Conservation (phyloP, 441 rosid genomes). For the Omphalea diandra region DNA sequence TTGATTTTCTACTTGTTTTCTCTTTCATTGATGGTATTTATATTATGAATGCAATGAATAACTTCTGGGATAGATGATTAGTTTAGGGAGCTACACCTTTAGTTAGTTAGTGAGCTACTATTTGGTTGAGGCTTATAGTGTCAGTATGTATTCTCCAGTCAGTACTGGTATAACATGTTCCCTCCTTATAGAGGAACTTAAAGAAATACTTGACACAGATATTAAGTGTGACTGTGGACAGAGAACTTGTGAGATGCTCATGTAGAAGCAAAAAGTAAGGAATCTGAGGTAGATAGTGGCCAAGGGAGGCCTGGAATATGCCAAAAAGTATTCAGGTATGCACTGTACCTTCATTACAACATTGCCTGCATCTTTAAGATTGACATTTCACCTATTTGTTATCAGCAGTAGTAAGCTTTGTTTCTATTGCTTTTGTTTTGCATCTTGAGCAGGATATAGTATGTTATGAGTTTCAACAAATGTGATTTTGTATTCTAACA, state of each 20-base stretch:
- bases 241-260: slow-evolving; percentile 28
- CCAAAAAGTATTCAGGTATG: slow-evolving; percentile 32
- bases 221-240: slow-evolving; percentile 22
- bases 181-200: slow-evolving; percentile 26
- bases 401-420: not conserved
- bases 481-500: not conserved
- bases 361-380: not conserved
- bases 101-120: slow-evolving; percentile 17
- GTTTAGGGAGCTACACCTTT: slow-evolving; percentile 13
- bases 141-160: slow-evolving; percentile 25
- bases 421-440: not conserved
- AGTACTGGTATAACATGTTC: slow-evolving; percentile 28
- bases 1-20: slow-evolving; percentile 36
- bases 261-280: slow-evolving; percentile 27
- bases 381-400: not conserved
- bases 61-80: slow-evolving; percentile 23
- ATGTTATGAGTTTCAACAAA: not conserved
- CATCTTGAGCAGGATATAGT: not conserved
- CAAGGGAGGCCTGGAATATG: slow-evolving; percentile 22
- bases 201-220: slow-evolving; percentile 29
- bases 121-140: slow-evolving; percentile 23
- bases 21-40: slow-evolving; percentile 39
- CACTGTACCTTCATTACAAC: slow-evolving; percentile 9
- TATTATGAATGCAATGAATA: slow-evolving; percentile 19
- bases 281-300: slow-evolving; percentile 26